These are phyloP conservation scores for Wickerhamiella siamensis DNA, from an alignment of 805 yeast genomes.

Conservation along the genomic window DNA sequence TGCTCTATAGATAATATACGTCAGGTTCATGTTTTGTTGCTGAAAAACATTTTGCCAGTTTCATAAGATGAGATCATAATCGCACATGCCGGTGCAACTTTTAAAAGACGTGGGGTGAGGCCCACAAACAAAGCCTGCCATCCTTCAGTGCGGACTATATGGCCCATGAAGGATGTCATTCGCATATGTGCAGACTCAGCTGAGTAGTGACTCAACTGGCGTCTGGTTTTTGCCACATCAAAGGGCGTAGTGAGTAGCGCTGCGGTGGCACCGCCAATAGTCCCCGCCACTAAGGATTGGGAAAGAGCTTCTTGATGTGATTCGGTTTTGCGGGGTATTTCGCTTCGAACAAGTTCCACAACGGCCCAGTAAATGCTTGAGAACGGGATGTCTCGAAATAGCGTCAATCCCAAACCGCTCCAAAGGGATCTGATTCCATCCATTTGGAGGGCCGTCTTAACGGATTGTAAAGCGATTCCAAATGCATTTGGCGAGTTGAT, in stretches of 20 bases:
- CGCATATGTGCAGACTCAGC: conserved; percentile 22
- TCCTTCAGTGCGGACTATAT: conserved; percentile 63
- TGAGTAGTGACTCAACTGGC: conserved; percentile 46
- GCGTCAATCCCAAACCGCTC: conserved; percentile 72
- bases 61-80: conserved; percentile 96
- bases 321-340: conserved; percentile 2
- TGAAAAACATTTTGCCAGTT: conserved; percentile 52
- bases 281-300: conserved; percentile 57
- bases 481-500: conserved; percentile 33
- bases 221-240: conserved; percentile 91
- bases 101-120: conserved; percentile 67
- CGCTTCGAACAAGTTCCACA: conserved; percentile 38
- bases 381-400: conserved; percentile 97
- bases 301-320: conserved; percentile 19
- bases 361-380: conserved; percentile 90
- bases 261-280: conserved; percentile 69
- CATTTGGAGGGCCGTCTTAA: conserved; percentile 33
- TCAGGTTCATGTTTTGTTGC: neutral
- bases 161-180: conserved; percentile 55
- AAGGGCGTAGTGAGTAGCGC: conserved; percentile 87
- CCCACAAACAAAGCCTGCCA: conserved; percentile 77
- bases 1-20: neutral
- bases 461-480: conserved; percentile 32
- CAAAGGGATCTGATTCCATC: conserved; percentile 57
- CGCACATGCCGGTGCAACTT: conserved; percentile 95